Evolutionary conservation across 441 rosid species (phyloP).

Genomic region (Theobroma grandiflorum): DNA sequence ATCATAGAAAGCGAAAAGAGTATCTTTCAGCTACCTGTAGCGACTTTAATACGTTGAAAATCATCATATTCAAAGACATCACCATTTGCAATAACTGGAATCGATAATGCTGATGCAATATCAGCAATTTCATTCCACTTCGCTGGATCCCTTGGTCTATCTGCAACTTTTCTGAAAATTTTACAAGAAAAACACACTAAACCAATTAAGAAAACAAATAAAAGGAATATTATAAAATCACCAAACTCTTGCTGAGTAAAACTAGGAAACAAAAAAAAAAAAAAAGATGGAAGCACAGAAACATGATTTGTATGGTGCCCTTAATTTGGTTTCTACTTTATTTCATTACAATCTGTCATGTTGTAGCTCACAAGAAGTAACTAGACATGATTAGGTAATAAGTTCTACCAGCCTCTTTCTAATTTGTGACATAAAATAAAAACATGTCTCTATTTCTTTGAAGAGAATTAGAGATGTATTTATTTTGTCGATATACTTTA

Average conservation of each 20-base stretch:
- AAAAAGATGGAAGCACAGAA: background rate
- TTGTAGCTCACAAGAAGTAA: background rate
- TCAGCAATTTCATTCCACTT: slow-evolving; percentile 90
- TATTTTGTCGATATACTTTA: background rate
- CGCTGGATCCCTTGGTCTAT: slow-evolving; percentile 95
- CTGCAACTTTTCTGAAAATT: slow-evolving; percentile 72
- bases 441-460: background rate
- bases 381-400: background rate
- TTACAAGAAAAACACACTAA: slow-evolving; percentile 25
- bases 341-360: background rate
- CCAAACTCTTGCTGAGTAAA: background rate
- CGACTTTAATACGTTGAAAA: slow-evolving; percentile 65
- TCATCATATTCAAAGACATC: slow-evolving; percentile 84
- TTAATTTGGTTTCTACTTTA: background rate
- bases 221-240: background rate
- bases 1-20: background rate
- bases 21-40: slow-evolving; percentile 62
- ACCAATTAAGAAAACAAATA: slow-evolving; percentile 9
- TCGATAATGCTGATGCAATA: slow-evolving; percentile 76
- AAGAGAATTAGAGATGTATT: background rate
- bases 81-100: slow-evolving; percentile 95
- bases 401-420: background rate
- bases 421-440: background rate
- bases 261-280: background rate
- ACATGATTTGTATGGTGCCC: background rate